phyloP scores from a whole-genome alignment of 306 rosid genomes.

The Cajanus cajan region DNA sequence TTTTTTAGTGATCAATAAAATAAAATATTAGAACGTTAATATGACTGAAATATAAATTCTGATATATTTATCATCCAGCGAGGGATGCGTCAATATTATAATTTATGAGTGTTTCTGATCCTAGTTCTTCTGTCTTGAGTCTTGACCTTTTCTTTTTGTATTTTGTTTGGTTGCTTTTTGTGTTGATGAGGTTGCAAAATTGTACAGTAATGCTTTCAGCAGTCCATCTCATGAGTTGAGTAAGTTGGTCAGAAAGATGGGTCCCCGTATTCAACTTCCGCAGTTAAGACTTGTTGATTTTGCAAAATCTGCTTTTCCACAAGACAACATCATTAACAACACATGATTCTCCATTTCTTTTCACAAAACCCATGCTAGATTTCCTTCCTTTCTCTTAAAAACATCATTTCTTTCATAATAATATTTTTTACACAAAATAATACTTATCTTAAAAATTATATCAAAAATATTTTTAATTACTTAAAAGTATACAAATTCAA shows the following conservation, averaged over 20 bases:
- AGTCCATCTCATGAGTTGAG: background rate
- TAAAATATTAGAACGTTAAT: too few species aligned
- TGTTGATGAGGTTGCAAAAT: background rate
- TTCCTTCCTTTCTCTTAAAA: conserved; percentile 30
- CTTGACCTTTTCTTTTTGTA: background rate
- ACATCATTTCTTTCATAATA: too few species aligned
- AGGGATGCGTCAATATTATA: background rate
- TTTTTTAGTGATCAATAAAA: too few species aligned
- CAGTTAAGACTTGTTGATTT: conserved; percentile 2
- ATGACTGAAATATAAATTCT: too few species aligned
- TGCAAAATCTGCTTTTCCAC: conserved; percentile 26
- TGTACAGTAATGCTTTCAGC: background rate
- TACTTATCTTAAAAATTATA: too few species aligned
- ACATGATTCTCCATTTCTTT: conserved; percentile 33
- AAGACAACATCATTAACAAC: conserved; percentile 37
- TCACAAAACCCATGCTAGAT: conserved; percentile 31
- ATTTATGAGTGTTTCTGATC: too few species aligned
- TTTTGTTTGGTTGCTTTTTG: background rate
- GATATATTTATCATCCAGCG: too few species aligned
- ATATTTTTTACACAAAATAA: too few species aligned
- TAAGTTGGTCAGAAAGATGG: conserved; percentile 21
- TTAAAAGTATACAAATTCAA: too few species aligned
- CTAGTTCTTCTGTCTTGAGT: background rate
- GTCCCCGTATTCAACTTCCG: conserved; percentile 8
- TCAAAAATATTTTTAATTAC: background rate